These are phyloP conservation scores for Hortiboletus flavorubellus DNA, from an alignment of 768 basidiomycete genomes.

Conservation along the genomic window DNA sequence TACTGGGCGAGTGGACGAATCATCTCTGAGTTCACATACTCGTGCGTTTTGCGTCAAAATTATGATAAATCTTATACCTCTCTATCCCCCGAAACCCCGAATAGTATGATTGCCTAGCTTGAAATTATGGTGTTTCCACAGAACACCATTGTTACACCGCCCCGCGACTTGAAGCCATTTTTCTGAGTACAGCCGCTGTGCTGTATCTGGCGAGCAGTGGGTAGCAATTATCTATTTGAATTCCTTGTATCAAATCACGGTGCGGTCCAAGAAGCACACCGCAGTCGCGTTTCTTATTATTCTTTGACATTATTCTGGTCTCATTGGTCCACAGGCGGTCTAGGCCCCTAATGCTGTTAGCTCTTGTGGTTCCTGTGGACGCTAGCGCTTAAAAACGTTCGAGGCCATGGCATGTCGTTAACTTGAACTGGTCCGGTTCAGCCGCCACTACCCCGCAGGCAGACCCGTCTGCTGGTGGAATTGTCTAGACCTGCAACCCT, in stretches of 20 bases:
- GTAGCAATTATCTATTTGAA: not conserved
- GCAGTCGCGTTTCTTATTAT: not conserved
- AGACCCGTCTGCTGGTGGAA: not conserved
- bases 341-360: not conserved
- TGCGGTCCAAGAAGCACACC: not conserved
- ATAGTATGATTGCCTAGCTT: not conserved
- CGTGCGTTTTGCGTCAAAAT: not conserved
- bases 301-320: not conserved
- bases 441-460: not conserved
- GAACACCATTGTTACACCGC: too few species aligned
- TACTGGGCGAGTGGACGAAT: too few species aligned
- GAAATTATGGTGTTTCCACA: not conserved
- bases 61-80: not conserved
- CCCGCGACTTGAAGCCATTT: not conserved
- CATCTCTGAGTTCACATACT: not conserved
- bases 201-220: not conserved
- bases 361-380: constrained; percentile 2
- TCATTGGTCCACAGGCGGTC: constrained; percentile 3
- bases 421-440: not conserved
- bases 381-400: not conserved
- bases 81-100: not conserved
- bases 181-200: not conserved
- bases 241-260: not conserved
- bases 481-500: constrained; percentile 8
- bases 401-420: constrained; percentile 3